Evolutionary conservation across 2,329 filamentous ascomycete species (phyloP), one percentile per base, ranked within the genome.

Genomic region (Fusarium sp.): DNA sequence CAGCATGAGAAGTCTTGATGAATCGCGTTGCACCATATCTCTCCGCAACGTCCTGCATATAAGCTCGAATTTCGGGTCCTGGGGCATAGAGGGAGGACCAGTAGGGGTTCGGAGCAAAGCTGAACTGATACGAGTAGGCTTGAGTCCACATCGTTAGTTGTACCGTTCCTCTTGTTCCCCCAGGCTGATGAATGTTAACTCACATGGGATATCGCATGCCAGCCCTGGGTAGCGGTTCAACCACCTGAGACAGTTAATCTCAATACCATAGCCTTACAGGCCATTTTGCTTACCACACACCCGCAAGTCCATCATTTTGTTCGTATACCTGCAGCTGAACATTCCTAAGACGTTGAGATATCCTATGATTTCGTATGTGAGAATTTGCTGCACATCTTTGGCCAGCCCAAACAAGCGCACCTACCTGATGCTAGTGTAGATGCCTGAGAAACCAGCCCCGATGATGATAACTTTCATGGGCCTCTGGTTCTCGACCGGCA

Each of bases 171-270:
- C 1, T 10, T 27, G 45, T 18, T 4, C 42, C n/a, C 1, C 13
- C 0, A 16, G 11, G 9, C 14, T 1, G 27, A 27, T 18, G 22
- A 18, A 50, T 14, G 18, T 10, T 9, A 63, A 42, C 67, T 58
- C 13, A 67, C 69, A 70, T 10, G 69, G 69, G 14, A 71, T 67
- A 34, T 71, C 69, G 16, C 69, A 71, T 10, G 69, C 69, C 1
- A 69, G 61, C 1, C 69, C 69, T 4, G 69, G 69, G 3, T 71
- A 71, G 4, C 66, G 50, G 5, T 67, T 70, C 54, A 70, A 24
- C 69, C 67, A 72, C 69, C 69, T 70, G 3, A 35, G 18, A 9
- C 10, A 14, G n/a, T 65, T 40, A 62, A 27, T 27, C 14, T 6
- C 16, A 38, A 20, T n/a, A 7, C n/a, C 10, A 11, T n/a, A 18